A percentile compares a stretch with the other conserved stretches of the same genome.
These are phyloP conservation scores for Triticum aestivum DNA, from an alignment of 176 grass and related monocot genomes.

Conservation along the genomic window DNA sequence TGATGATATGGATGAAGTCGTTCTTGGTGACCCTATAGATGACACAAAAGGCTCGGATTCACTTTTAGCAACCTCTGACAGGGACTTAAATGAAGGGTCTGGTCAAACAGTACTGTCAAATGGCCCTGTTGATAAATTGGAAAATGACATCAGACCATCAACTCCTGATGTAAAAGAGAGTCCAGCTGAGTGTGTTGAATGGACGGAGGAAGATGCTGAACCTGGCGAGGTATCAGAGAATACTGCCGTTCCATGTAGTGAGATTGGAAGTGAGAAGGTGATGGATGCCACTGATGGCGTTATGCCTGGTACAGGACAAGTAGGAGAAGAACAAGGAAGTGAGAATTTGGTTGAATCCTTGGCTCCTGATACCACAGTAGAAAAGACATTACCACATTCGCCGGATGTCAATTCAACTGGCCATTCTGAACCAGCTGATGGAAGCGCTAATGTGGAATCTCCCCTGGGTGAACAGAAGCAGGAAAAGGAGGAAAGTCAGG, in stretches of 20 bases:
- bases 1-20: constrained; percentile 36
- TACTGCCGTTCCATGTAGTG: constrained; percentile 13
- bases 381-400: constrained; percentile 11
- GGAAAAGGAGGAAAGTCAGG: neutral
- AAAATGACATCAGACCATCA: constrained; percentile 44
- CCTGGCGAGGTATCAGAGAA: constrained; percentile 18
- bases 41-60: constrained; percentile 28
- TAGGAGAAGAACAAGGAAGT: constrained; percentile 25
- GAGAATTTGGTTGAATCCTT: constrained; percentile 8
- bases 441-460: neutral
- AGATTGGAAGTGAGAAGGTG: constrained; percentile 14
- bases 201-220: constrained; percentile 45
- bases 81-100: constrained; percentile 20
- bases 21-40: constrained; percentile 38
- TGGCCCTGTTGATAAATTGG: constrained; percentile 10
- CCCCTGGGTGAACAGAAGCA: constrained; percentile 32
- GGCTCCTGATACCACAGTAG: neutral
- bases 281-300: constrained; percentile 20
- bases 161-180: constrained; percentile 51
- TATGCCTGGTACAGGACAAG: neutral
- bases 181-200: constrained; percentile 42
- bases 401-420: neutral
- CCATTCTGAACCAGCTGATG: constrained; percentile 14
- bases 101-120: constrained; percentile 19
- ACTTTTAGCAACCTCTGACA: constrained; percentile 10